Evolutionary conservation across 1,139 yeast species (phyloP), one percentile per base, ranked within the genome.

Genomic region (Candida mesenterica): DNA sequence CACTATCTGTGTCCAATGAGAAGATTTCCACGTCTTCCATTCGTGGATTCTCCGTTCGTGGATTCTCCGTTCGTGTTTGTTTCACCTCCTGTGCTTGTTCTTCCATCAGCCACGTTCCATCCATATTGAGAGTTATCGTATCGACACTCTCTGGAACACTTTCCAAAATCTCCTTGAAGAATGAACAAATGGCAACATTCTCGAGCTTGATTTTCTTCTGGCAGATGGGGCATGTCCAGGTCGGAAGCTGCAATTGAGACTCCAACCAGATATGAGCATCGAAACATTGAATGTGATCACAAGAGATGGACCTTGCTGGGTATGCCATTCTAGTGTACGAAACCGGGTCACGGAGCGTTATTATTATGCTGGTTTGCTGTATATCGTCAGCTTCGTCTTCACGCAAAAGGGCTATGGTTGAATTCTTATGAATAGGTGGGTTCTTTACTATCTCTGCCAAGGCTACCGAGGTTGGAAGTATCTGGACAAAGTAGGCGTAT

Each of bases 161-260:
- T 1, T 61, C 49, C 12, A 83, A 47, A 28, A 83, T 71, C 10
- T 77, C 79, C 29, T 57, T 48, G 27, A 81, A 72, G 51, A 75
- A 83, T 42, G 82, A 87, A 41, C 81, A 79, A 1, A 82, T 57
- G 0, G 81, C 75, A 39, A 84, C 55, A 42, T 77, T 79, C n/a
- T 68, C 62, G 1, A 79, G 52, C 4, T 61, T 54, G 2, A 80
- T 50, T 4, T 47, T 41, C 4, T 54, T 56, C 37, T 67, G 71
- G 50, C 94, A 84, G 9, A 79, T 66, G 0, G 90, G 90, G 50
- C 94, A 84, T 28, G 58, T 59, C 87, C 88, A 82, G 0, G 78
- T 69, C 0, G 89, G 80, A 1, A 76, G 63, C 48, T 77, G 82
- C 32, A 66, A 62, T 50, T 83, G 92, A 20, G 81, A 65, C 40